These are phyloP conservation scores for Chytriomyces sp. DNA, from an alignment of 192 early-diverging fungal genomes.

Conservation along the genomic window DNA sequence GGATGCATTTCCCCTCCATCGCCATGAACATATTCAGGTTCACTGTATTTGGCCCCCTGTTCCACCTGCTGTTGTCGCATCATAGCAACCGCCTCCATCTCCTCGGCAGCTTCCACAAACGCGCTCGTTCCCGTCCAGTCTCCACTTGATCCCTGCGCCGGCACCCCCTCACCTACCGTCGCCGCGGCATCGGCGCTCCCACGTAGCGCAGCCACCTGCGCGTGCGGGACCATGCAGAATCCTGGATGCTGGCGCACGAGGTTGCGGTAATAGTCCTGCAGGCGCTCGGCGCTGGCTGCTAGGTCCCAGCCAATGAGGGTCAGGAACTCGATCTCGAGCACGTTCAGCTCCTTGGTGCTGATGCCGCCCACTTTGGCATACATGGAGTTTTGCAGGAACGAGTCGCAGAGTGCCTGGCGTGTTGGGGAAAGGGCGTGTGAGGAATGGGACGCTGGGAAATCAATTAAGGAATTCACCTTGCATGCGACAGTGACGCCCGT, in stretches of 20 bases:
- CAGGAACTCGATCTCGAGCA: constrained; percentile 82
- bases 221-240: constrained; percentile 37
- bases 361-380: constrained; percentile 97
- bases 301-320: constrained; percentile 91
- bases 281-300: constrained; percentile 69
- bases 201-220: background rate
- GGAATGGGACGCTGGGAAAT: background rate
- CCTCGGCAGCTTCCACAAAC: constrained; percentile 22
- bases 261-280: constrained; percentile 93
- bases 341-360: constrained; percentile 88
- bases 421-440: background rate
- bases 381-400: constrained; percentile 70
- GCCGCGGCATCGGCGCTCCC: background rate
- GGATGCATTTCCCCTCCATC: too few species aligned
- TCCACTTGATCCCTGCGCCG: background rate
- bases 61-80: constrained; percentile 4
- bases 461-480: constrained; percentile 10
- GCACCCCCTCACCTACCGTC: background rate
- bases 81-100: background rate
- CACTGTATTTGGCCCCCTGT: too few species aligned
- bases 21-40: too few species aligned
- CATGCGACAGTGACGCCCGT: constrained; percentile 31
- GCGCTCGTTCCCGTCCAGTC: constrained; percentile 25
- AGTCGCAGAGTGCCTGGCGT: constrained; percentile 37
- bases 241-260: constrained; percentile 72